These are phyloP conservation scores for Rhododendron ovatum DNA, from an alignment of 148 eudicot species.

Conservation along the genomic window DNA sequence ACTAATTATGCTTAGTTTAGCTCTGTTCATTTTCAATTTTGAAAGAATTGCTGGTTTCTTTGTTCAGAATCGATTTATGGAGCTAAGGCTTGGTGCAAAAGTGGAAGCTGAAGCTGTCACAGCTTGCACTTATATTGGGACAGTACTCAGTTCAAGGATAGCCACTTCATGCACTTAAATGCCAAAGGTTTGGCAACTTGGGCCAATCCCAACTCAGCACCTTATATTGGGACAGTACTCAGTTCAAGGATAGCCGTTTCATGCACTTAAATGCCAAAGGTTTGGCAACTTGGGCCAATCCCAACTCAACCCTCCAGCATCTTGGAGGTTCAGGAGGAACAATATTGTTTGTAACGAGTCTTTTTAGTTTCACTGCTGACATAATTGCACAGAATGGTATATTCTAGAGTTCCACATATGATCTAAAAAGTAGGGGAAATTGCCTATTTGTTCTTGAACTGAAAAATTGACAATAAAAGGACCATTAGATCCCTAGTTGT, in stretches of 20 bases:
- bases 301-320: background rate
- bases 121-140: background rate
- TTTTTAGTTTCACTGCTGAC: background rate
- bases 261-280: background rate
- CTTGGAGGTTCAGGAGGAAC: background rate
- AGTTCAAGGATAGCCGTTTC: background rate
- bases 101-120: background rate
- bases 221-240: background rate
- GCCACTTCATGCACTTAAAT: background rate
- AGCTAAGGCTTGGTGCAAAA: background rate
- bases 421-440: background rate
- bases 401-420: background rate
- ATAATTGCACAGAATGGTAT: background rate
- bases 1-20: background rate
- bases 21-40: background rate
- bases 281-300: background rate
- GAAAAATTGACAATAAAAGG: background rate
- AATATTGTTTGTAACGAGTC: background rate
- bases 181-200: background rate
- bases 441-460: background rate
- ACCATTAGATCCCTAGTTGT: background rate
- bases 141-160: background rate
- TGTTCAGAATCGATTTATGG: background rate
- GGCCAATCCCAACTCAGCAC: background rate
- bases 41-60: background rate